A percentile compares a stretch with the other conserved stretches of the same genome.
Evolutionary conservation across 2,329 filamentous ascomycete species (phyloP).

Genomic region (Aspergillus proliferans): DNA sequence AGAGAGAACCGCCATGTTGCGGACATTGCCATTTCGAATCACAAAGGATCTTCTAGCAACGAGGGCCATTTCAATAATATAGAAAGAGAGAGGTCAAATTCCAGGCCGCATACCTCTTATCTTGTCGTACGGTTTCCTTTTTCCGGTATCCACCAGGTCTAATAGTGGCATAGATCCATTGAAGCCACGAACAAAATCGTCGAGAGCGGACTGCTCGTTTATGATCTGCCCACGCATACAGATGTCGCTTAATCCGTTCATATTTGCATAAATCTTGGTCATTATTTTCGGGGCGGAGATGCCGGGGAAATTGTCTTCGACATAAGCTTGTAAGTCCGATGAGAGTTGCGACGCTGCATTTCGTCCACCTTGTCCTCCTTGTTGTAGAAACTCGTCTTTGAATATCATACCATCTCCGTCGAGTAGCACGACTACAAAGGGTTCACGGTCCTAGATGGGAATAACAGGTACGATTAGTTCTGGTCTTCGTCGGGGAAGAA

Average conservation of each 20-base stretch:
- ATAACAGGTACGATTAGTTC: conserved; percentile 1
- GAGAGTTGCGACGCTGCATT: conserved; percentile 48
- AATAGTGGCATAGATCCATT: conserved; percentile 47
- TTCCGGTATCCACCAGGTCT: conserved; percentile 46
- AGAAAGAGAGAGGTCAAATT: conserved; percentile 2
- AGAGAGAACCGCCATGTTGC: neutral
- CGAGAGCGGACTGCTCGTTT: conserved; percentile 36
- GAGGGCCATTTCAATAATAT: conserved; percentile 7
- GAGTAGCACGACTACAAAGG: conserved; percentile 49
- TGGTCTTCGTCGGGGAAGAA: neutral
- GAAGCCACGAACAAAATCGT: conserved; percentile 52
- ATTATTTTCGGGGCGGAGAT: conserved; percentile 45
- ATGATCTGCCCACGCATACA: conserved; percentile 43
- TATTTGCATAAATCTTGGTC: conserved; percentile 49
- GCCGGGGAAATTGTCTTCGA: conserved; percentile 35
- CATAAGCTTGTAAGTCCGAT: conserved; percentile 37
- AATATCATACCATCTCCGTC: conserved; percentile 55
- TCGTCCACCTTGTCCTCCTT: conserved; percentile 48
- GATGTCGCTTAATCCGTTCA: conserved; percentile 45
- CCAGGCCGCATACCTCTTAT: conserved; percentile 35
- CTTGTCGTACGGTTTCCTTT: conserved; percentile 43
- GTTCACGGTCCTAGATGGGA: conserved; percentile 42
- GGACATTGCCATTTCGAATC: neutral
- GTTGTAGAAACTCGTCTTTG: conserved; percentile 43
- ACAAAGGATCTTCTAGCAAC: neutral